Percentiles rank a stretch among this genome's conserved stretches.
Evolutionary conservation across 2,329 filamentous ascomycete genomes (phyloP).

Genomic region (Tolypocladium nubicola): DNA sequence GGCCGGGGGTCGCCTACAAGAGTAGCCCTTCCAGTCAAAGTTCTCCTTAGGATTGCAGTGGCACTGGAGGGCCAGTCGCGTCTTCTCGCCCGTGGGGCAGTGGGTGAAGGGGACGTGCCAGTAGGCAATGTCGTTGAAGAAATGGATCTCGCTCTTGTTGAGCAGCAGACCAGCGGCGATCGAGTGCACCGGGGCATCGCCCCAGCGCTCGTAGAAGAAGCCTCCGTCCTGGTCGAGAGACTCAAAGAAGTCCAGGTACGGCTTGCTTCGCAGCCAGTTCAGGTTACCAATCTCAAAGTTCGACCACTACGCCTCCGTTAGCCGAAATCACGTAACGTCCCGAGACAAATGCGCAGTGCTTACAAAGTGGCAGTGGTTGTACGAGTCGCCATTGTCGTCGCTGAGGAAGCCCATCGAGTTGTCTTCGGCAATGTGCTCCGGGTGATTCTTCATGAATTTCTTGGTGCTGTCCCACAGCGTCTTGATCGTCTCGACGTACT

Average conservation of each 20-base stretch:
- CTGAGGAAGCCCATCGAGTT: constrained; percentile 90
- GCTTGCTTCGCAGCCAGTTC: constrained; percentile 81
- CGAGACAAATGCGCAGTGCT: constrained; percentile 18
- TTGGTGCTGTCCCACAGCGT: constrained; percentile 93
- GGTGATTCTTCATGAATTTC: constrained; percentile 85
- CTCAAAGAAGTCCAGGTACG: constrained; percentile 87
- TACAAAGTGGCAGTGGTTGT: constrained; percentile 97
- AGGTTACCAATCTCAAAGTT: constrained; percentile 97
- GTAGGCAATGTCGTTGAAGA: constrained; percentile 98
- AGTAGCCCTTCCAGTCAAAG: constrained; percentile 99
- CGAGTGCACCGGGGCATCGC: constrained; percentile 95
- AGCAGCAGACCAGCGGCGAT: constrained; percentile 83
- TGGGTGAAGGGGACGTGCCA: constrained; percentile 97
- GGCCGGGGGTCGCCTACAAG: constrained; percentile 53
- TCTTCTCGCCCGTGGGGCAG: constrained; percentile 85
- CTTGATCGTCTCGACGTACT: constrained; percentile 92
- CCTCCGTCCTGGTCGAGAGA: constrained; percentile 81
- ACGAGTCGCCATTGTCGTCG: constrained; percentile 81
- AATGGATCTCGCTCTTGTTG: constrained; percentile 89
- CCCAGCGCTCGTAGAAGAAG: constrained; percentile 99
- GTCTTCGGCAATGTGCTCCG: constrained; percentile 72
- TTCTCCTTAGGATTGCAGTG: constrained; percentile 94
- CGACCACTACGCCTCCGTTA: constrained; percentile 61
- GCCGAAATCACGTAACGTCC: neutral
- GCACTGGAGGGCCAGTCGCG: constrained; percentile 74